Evolutionary conservation across 805 yeast species (phyloP).

Genomic region (Starmerella vitae): DNA sequence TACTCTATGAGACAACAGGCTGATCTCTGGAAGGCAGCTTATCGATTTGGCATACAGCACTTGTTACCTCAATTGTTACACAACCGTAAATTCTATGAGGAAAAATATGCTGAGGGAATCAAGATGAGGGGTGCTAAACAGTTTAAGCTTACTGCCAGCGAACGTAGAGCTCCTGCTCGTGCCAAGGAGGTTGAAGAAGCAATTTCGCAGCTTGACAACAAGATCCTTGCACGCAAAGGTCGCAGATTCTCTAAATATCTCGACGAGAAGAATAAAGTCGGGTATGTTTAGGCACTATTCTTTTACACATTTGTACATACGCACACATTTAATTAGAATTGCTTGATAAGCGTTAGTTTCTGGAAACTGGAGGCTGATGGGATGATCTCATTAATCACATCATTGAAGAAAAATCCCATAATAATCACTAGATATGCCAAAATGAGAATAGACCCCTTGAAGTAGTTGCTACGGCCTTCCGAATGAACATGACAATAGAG

Average conservation of each 20-base stretch:
- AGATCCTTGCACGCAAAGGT: conserved; percentile 53
- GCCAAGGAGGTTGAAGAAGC: conserved; percentile 52
- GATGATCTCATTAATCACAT: conserved; percentile 26
- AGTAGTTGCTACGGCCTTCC: conserved; percentile 91
- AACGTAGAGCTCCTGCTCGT: conserved; percentile 44
- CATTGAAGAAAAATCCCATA: conserved; percentile 65
- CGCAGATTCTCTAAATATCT: conserved; percentile 24
- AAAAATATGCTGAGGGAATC: conserved; percentile 55
- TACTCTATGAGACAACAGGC: conserved; percentile 72
- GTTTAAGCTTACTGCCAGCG: conserved; percentile 75
- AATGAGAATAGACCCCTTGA: conserved; percentile 82
- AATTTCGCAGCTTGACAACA: conserved; percentile 49
- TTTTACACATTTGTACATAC: background rate
- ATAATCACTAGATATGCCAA: conserved; percentile 62
- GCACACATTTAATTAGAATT: background rate
- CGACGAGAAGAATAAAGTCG: conserved; percentile 10
- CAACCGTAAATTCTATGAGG: conserved; percentile 58
- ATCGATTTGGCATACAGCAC: conserved; percentile 64
- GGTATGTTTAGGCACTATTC: conserved; percentile 7
- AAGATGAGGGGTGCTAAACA: conserved; percentile 61
- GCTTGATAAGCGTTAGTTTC: background rate
- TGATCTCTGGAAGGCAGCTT: conserved; percentile 70
- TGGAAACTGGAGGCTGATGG: conserved; percentile 1
- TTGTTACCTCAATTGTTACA: conserved; percentile 55
- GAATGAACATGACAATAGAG: conserved; percentile 88